These are phyloP conservation scores for Candida loeiensis DNA, from an alignment of 805 yeast species.

Conservation along the genomic window DNA sequence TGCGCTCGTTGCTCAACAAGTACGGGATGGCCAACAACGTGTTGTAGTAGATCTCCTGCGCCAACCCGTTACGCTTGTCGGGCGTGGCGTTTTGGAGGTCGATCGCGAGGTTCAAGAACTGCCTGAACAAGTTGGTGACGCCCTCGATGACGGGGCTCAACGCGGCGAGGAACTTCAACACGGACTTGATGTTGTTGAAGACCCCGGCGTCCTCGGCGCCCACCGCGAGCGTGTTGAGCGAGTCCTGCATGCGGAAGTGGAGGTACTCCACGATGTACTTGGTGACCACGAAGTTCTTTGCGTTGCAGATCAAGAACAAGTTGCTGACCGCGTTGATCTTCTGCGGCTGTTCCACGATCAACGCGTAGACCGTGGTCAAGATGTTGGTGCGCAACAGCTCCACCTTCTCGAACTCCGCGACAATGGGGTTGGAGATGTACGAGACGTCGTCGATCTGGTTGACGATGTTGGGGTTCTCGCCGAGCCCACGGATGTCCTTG, in stretches of 20 bases:
- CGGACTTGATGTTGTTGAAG: conserved; percentile 68
- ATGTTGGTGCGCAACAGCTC: conserved; percentile 57
- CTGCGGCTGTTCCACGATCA: conserved; percentile 86
- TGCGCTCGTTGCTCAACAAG: conserved; percentile 39
- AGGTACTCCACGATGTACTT: conserved; percentile 65
- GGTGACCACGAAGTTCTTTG: conserved; percentile 62
- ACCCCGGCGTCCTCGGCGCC: conserved; percentile 44
- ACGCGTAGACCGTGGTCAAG: conserved; percentile 61
- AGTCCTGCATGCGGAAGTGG: conserved; percentile 58
- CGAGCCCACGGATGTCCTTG: conserved; percentile 43
- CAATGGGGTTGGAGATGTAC: conserved; percentile 63
- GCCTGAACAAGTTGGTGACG: conserved; percentile 43
- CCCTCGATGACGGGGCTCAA: conserved; percentile 59
- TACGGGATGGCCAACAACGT: conserved; percentile 65
- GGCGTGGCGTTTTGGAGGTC: conserved; percentile 45
- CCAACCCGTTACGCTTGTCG: conserved; percentile 49
- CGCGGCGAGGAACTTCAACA: conserved; percentile 65
- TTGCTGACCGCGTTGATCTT: conserved; percentile 72
- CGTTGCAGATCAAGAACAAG: conserved; percentile 61
- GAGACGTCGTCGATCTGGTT: conserved; percentile 51
- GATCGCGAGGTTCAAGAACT: conserved; percentile 53
- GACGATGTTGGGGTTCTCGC: conserved; percentile 38
- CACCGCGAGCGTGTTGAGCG: conserved; percentile 37
- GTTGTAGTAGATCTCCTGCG: conserved; percentile 65
- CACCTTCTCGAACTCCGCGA: conserved; percentile 60